phyloP scores from a whole-genome alignment of 768 basidiomycete genomes.

The Auriscalpium microsporum region DNA sequence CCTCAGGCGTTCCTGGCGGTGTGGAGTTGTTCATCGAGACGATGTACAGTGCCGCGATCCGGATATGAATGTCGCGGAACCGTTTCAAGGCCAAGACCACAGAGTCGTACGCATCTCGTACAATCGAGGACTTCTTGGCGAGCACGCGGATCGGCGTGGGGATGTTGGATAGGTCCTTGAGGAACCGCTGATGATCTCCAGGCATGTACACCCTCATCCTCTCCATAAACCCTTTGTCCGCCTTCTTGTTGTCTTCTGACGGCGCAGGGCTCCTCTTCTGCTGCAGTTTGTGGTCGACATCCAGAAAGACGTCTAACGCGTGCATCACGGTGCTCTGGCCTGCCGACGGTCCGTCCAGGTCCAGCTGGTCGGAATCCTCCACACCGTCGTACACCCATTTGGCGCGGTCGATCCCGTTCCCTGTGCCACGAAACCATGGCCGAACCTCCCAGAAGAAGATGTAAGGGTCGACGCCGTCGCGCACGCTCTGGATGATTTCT shows the following conservation, averaged over 20 bases:
- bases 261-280: conserved; percentile 61
- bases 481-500: conserved; percentile 59
- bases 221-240: conserved; percentile 77
- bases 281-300: conserved; percentile 80
- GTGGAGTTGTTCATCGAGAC: conserved; percentile 70
- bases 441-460: conserved; percentile 85
- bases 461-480: conserved; percentile 69
- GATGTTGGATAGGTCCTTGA: conserved; percentile 52
- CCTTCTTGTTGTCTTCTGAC: conserved; percentile 55
- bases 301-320: conserved; percentile 76
- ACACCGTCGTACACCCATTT: conserved; percentile 80
- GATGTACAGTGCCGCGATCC: conserved; percentile 80
- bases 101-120: conserved; percentile 70
- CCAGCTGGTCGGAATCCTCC: conserved; percentile 44
- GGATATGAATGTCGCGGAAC: conserved; percentile 83
- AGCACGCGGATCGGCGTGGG: conserved; percentile 57
- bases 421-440: conserved; percentile 88
- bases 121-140: conserved; percentile 44
- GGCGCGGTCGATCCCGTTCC: conserved; percentile 39
- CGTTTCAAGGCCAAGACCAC: conserved; percentile 73
- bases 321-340: conserved; percentile 93
- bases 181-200: conserved; percentile 78
- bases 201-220: conserved; percentile 97
- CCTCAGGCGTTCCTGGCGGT: conserved; percentile 51
- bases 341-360: conserved; percentile 83